phyloP scores from a whole-genome alignment of 148 eudicot genomes.

The Vaccinium myrtillus region DNA sequence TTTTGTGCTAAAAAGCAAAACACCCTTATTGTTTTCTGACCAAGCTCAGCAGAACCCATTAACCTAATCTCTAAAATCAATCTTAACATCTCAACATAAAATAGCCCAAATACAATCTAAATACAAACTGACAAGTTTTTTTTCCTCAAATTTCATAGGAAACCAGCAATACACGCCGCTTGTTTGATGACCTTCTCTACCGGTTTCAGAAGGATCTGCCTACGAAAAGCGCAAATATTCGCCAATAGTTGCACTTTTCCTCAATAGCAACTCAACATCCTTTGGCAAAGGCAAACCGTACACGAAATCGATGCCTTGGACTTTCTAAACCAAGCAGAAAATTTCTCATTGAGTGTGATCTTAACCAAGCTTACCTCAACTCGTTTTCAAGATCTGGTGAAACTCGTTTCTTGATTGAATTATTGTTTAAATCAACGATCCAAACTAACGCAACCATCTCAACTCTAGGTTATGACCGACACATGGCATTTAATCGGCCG shows the following conservation, averaged over 20 bases:
- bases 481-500: background rate
- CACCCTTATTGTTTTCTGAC: background rate
- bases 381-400: background rate
- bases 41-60: background rate
- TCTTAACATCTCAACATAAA: background rate
- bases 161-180: background rate
- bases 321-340: background rate
- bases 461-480: slow-evolving; percentile 5
- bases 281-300: background rate
- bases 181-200: background rate
- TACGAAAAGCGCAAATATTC: background rate
- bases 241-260: background rate
- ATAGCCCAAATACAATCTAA: background rate
- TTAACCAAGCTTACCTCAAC: background rate
- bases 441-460: background rate
- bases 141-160: background rate
- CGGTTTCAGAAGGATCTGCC: background rate
- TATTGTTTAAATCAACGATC: background rate
- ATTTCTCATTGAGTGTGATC: background rate
- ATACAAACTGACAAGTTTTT: no score
- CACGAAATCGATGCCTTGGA: background rate
- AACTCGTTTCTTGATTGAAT: background rate
- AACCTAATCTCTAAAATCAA: background rate
- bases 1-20: background rate
- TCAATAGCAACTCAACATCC: background rate